Base-by-base conservation (phyloP, 1,284 basidiomycete species). In the Rhizoctonia solani region DNA sequence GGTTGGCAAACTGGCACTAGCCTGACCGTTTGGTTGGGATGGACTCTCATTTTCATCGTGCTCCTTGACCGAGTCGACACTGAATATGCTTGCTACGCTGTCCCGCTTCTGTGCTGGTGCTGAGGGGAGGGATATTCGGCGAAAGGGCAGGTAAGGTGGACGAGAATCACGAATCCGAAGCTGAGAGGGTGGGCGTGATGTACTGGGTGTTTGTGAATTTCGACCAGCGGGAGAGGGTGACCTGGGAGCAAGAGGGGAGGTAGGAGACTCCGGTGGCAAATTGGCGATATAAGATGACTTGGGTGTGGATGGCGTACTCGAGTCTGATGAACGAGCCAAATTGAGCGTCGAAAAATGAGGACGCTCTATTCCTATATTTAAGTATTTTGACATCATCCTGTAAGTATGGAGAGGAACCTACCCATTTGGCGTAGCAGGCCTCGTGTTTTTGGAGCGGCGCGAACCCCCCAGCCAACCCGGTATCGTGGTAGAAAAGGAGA, bases 121-220 rank as follows among this genome's bases (percentile, higher is more conserved):
- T 6, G 84, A 81, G 13, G 89, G 89, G 6, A 91, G 78, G 14
- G 89, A 91, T 69, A 91, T 91, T 47, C 89, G 81, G 63, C 89
- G 83, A 74, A 91, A 91, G 8, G 89, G 88, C 71, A 83, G 81
- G 73, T 85, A 79, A 1, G 81, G 79, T 5, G 79, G 77, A 8
- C 78, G 76, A 13, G 37, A 14, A 19, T 63, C 59, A 34, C 59
- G 32, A 25, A 37, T 19, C 27, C 59, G 59, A 41, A 63, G 47
- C 32, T 63, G 59, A 8, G 59, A 63, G 25, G 47, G 34, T 37
- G 34, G 32, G 2, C 59, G 59, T 27, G 59, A 61, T 1, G 56
- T 30, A 41, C 11, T 32, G 4, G 55, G 55, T n/a, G 55, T 59
- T 14, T 19, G 14, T 4, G 34, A 16, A 3, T 34, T 21, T 4